Percentiles rank a stretch among this genome's conserved stretches.
Conservation (phyloP, 164 flowering plant species). For the Stephania yunnanensis region DNA sequence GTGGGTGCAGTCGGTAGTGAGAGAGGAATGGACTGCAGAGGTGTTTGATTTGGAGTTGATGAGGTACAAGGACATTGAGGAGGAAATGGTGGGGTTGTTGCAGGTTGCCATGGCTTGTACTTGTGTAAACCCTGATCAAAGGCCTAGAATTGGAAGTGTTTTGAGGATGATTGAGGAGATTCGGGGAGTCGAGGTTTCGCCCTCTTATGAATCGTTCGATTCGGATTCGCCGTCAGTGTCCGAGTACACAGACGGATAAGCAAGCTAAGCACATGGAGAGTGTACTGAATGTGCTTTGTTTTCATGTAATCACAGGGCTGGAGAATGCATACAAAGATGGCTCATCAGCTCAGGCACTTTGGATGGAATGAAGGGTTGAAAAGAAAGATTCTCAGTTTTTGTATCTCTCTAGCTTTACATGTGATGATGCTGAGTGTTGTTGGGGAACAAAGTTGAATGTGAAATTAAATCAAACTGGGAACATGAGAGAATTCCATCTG, state of each 20-base stretch:
- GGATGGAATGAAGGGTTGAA: too few species aligned
- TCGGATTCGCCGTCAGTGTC: slow-evolving; percentile 69
- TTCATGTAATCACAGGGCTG: too few species aligned
- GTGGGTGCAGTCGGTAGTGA: slow-evolving; percentile 91
- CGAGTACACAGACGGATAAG: slow-evolving; percentile 21
- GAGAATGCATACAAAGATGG: too few species aligned
- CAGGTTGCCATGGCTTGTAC: slow-evolving; percentile 79
- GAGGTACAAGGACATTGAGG: slow-evolving; percentile 85
- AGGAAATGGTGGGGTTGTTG: slow-evolving; percentile 85
- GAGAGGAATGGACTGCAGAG: slow-evolving; percentile 98
- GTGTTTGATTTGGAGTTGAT: slow-evolving; percentile 88
- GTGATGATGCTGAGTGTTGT: too few species aligned
- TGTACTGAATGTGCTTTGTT: too few species aligned
- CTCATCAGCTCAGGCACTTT: too few species aligned
- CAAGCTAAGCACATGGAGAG: not conserved
- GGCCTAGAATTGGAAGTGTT: slow-evolving; percentile 59
- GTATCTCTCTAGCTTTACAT: too few species aligned
- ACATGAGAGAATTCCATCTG: not conserved
- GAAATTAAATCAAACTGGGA: too few species aligned
- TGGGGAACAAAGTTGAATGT: too few species aligned
- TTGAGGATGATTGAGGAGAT: slow-evolving; percentile 78
- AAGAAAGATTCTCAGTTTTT: too few species aligned
- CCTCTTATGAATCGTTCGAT: slow-evolving; percentile 43
- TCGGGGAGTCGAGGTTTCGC: slow-evolving; percentile 58
- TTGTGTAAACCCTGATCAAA: slow-evolving; percentile 51